phyloP scores from a whole-genome alignment of 441 rosid species.

The Erysimum pusillum region DNA sequence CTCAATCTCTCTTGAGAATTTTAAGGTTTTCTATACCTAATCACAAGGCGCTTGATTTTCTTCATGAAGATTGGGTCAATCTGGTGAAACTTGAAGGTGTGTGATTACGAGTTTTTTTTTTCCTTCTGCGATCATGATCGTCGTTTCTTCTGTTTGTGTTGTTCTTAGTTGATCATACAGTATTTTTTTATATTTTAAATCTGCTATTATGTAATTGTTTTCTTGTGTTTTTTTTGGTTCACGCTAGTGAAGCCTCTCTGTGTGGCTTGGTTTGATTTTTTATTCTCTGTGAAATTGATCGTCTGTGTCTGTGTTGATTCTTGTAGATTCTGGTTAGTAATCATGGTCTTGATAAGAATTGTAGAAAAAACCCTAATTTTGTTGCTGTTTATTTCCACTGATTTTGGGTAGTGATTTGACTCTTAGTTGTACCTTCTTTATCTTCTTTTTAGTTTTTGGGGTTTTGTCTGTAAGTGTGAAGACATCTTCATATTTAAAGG shows the following conservation, averaged over 20 bases:
- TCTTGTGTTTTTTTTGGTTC: neutral
- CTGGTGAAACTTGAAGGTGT: conserved; percentile 27
- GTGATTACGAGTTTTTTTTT: conserved; percentile 17
- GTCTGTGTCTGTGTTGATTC: conserved; percentile 27
- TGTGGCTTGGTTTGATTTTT: conserved; percentile 9
- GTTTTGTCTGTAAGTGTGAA: neutral
- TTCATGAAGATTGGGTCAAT: conserved; percentile 16
- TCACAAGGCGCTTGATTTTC: conserved; percentile 21
- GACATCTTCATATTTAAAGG: neutral
- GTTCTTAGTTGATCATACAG: conserved; percentile 17
- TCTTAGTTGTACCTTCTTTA: conserved; percentile 24
- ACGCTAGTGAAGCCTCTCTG: conserved; percentile 28
- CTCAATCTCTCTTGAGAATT: conserved; percentile 14
- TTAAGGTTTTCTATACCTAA: conserved; percentile 26
- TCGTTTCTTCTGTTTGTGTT: conserved; percentile 14
- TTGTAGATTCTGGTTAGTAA: neutral
- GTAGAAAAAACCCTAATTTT: conserved; percentile 25
- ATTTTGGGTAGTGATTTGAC: conserved; percentile 33
- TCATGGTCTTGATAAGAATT: neutral
- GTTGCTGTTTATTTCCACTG: conserved; percentile 22
- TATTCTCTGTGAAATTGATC: conserved; percentile 13
- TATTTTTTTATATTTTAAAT: neutral
- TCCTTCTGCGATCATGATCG: conserved; percentile 33
- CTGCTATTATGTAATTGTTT: neutral
- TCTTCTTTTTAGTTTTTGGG: neutral